A percentile compares a stretch with the other conserved stretches of the same genome.
Evolutionary conservation across 2,329 filamentous ascomycete genomes (phyloP).

Genomic region (Thielaviopsis ethacetica): DNA sequence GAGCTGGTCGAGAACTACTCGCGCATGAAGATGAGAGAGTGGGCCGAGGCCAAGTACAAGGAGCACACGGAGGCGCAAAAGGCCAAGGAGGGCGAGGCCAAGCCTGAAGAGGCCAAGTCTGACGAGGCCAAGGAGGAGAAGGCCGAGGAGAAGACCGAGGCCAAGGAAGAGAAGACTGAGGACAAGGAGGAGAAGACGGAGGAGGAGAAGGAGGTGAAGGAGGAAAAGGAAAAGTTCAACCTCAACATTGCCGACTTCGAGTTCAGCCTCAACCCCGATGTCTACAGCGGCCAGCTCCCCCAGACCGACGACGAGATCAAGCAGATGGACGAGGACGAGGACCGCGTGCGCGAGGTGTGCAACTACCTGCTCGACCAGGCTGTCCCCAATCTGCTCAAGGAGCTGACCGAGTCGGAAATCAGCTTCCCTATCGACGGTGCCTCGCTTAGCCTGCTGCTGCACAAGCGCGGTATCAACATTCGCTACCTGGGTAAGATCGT

Average conservation of each 20-base stretch:
- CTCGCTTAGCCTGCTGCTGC: constrained; percentile 72
- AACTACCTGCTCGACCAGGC: constrained; percentile 58
- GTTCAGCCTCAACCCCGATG: constrained; percentile 84
- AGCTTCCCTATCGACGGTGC: constrained; percentile 98
- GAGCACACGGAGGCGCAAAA: constrained; percentile 21
- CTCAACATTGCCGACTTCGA: constrained; percentile 79
- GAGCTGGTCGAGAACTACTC: constrained; percentile 81
- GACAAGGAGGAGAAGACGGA: constrained; percentile 20
- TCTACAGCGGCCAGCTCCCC: constrained; percentile 80
- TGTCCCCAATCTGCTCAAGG: constrained; percentile 71
- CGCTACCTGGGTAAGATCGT: constrained; percentile 85
- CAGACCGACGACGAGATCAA: constrained; percentile 83
- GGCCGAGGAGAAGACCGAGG: constrained; percentile 12
- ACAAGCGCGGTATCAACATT: constrained; percentile 95
- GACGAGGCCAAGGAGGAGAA: constrained; percentile 17
- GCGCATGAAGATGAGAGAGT: constrained; percentile 74
- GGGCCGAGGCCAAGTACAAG: constrained; percentile 54
- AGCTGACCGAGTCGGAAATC: constrained; percentile 80
- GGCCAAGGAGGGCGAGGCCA: constrained; percentile 16
- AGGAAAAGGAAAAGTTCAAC: constrained; percentile 21
- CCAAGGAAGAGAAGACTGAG: constrained; percentile 9
- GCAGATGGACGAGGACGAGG: constrained; percentile 68
- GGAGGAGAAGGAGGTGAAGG: constrained; percentile 18
- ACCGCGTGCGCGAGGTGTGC: constrained; percentile 73
- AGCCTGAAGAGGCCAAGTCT: constrained; percentile 18